Evolutionary conservation across 1,284 basidiomycete species (phyloP).

Genomic region (Marasmius sp.): DNA sequence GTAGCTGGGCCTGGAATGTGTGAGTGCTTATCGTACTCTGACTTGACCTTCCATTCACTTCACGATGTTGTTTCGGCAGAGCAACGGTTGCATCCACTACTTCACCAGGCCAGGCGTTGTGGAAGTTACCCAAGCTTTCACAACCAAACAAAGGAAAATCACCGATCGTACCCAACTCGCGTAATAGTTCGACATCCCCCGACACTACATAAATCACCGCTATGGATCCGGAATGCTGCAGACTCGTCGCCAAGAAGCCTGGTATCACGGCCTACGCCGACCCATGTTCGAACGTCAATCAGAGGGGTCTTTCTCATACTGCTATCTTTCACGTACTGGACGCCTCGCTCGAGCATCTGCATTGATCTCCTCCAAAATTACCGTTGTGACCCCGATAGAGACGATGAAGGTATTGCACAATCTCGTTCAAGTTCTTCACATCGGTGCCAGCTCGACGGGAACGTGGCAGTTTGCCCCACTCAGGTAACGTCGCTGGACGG

Average conservation of each 20-base stretch:
- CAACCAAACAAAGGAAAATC: too few species aligned
- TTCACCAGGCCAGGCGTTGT: too few species aligned
- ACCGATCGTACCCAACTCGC: too few species aligned
- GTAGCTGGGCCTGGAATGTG: too few species aligned
- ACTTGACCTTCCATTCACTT: too few species aligned
- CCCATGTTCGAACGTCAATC: constrained; percentile 18
- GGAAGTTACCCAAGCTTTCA: too few species aligned
- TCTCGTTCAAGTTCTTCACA: constrained; percentile 39
- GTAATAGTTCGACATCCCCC: constrained; percentile 58
- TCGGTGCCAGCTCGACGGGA: constrained; percentile 38
- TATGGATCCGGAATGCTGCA: constrained; percentile 42
- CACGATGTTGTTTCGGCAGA: too few species aligned
- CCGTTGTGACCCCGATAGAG: constrained; percentile 34
- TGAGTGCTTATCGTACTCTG: too few species aligned
- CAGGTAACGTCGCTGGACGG: constrained; percentile 19
- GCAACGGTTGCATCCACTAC: too few species aligned
- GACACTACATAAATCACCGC: constrained; percentile 46
- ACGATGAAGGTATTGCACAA: constrained; percentile 44
- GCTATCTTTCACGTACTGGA: constrained; percentile 38
- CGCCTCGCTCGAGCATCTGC: constrained; percentile 31
- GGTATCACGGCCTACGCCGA: background rate
- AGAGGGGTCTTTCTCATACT: constrained; percentile 33
- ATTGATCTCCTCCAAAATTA: constrained; percentile 39
- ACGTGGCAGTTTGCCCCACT: constrained; percentile 31
- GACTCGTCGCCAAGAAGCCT: constrained; percentile 16